These are phyloP conservation scores for Diplocarpon mali DNA, from an alignment of 2,329 filamentous ascomycete species.

Conservation along the genomic window DNA sequence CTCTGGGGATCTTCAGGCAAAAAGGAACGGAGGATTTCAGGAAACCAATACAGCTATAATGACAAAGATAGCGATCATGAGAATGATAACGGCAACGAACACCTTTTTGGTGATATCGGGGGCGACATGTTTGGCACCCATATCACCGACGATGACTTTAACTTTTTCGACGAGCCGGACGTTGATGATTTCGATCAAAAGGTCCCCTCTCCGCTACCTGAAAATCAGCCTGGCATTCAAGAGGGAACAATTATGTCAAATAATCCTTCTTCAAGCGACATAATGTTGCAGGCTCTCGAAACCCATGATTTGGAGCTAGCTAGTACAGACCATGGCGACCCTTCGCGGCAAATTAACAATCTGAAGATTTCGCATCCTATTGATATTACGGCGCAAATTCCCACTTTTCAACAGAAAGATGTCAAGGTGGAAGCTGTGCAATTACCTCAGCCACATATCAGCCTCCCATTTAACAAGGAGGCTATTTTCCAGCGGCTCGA, in stretches of 20 bases:
- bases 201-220: constrained; percentile 6
- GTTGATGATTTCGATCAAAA: constrained; percentile 19
- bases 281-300: not conserved
- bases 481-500: constrained; percentile 21
- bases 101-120: constrained; percentile 57
- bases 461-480: constrained; percentile 23
- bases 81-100: constrained; percentile 29
- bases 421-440: not conserved
- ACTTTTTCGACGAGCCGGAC: constrained; percentile 62
- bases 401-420: not conserved
- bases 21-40: constrained; percentile 17
- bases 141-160: constrained; percentile 76
- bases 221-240: not conserved
- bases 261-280: not conserved
- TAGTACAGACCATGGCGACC: not conserved
- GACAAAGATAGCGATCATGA: constrained; percentile 31
- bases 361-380: not conserved
- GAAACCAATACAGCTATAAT: constrained; percentile 20
- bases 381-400: not conserved
- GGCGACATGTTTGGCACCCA: constrained; percentile 58
- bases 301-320: not conserved
- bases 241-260: not conserved
- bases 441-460: not conserved
- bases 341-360: not conserved
- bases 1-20: constrained; percentile 21